A percentile compares a stretch with the other conserved stretches of the same genome.
Conservation (phyloP, 2,329 filamentous ascomycete species). For the Pestalotiopsis sp. region DNA sequence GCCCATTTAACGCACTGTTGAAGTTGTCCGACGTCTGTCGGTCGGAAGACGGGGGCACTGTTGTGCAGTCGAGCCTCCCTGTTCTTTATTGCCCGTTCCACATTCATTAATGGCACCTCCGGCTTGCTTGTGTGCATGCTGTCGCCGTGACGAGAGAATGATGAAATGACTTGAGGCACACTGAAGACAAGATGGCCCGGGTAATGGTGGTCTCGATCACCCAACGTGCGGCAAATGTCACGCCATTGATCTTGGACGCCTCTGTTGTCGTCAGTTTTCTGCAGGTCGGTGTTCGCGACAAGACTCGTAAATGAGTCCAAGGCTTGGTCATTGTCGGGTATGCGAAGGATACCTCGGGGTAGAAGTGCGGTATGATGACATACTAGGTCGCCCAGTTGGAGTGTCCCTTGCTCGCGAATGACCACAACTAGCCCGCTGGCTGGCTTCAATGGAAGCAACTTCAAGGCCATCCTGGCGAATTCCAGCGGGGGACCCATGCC, state of each 20-base stretch:
- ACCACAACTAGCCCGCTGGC: conserved; percentile 50
- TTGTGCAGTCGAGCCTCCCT: conserved; percentile 47
- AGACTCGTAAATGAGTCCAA: conserved; percentile 58
- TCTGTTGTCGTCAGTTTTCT: conserved; percentile 33
- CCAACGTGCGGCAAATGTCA: conserved; percentile 51
- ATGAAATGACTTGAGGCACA: conserved; percentile 37
- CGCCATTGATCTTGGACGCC: conserved; percentile 47
- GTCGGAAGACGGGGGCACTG: conserved; percentile 49
- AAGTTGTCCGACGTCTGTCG: conserved; percentile 49
- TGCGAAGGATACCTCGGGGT: conserved; percentile 44
- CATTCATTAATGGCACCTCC: neutral
- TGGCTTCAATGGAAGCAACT: conserved; percentile 41
- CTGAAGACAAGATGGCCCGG: conserved; percentile 49
- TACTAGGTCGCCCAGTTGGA: conserved; percentile 51
- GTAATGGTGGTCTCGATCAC: conserved; percentile 38
- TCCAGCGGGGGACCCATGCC: conserved; percentile 53
- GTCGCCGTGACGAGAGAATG: conserved; percentile 3
- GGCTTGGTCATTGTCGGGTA: conserved; percentile 46
- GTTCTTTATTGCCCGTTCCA: conserved; percentile 39
- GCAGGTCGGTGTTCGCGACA: conserved; percentile 47
- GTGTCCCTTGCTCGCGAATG: conserved; percentile 53
- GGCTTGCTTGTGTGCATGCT: neutral
- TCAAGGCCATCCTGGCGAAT: conserved; percentile 49
- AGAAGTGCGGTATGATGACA: conserved; percentile 50
- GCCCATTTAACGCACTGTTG: conserved; percentile 62